phyloP scores from a whole-genome alignment of 441 rosid genomes.

The Omphalea diandra region DNA sequence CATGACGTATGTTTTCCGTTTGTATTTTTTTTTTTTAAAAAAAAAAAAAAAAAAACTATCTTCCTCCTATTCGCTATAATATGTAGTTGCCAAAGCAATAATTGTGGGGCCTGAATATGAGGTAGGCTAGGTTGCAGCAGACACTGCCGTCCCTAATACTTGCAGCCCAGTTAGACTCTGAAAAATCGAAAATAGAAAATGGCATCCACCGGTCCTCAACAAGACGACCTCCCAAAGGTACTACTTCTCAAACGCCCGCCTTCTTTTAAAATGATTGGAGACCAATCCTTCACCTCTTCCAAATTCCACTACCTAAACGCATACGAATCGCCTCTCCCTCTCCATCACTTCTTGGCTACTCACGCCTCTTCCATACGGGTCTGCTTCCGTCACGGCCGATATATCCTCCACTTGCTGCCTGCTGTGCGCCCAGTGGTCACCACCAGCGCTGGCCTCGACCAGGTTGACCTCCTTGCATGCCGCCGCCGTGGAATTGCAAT shows the following conservation, averaged over 20 bases:
- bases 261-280: conserved; percentile 2
- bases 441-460: conserved; percentile 34
- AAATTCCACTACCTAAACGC: conserved; percentile 34
- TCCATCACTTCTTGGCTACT: conserved; percentile 26
- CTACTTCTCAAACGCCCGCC: conserved; percentile 20
- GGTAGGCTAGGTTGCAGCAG: too few species aligned
- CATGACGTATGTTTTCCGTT: too few species aligned
- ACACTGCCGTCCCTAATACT: too few species aligned
- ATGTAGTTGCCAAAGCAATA: too few species aligned
- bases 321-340: conserved; percentile 41
- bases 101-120: too few species aligned
- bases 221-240: conserved; percentile 24
- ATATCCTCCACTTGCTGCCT: conserved; percentile 28
- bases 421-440: conserved; percentile 14
- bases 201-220: not conserved
- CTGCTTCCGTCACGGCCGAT: conserved; percentile 12
- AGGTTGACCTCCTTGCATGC: conserved; percentile 34
- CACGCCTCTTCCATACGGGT: conserved; percentile 28
- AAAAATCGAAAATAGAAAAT: not conserved
- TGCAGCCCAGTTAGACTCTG: too few species aligned
- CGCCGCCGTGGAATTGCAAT: conserved; percentile 34
- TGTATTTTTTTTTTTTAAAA: too few species aligned
- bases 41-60: too few species aligned
- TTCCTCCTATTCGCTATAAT: too few species aligned
- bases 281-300: conserved; percentile 25